Conservation (phyloP, 176 grass and related monocot genomes). For the sorghum (Sorghum bicolor) region DNA sequence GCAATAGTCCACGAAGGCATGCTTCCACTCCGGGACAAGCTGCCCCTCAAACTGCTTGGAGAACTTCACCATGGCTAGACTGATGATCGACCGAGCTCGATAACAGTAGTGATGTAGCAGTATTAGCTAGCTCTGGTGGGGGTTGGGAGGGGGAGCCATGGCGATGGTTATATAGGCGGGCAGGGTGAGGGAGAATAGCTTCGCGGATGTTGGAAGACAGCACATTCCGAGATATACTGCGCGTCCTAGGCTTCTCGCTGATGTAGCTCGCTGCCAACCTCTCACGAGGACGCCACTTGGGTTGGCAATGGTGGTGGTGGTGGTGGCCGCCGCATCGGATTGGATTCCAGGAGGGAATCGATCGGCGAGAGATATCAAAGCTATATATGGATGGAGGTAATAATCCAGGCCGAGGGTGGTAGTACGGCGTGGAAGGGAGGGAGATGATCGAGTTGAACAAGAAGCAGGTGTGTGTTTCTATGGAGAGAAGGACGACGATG, state of each 20-base stretch:
- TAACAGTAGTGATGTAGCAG: neutral
- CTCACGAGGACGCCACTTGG: slow-evolving; percentile 36
- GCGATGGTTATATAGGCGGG: slow-evolving; percentile 51
- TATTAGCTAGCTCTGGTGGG: slow-evolving; percentile 22
- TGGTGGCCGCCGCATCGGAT: slow-evolving; percentile 17
- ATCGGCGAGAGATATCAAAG: neutral
- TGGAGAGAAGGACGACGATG: neutral
- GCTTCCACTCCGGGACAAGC: slow-evolving; percentile 88
- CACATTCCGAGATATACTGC: slow-evolving; percentile 80
- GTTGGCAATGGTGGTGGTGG: neutral
- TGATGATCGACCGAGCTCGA: neutral
- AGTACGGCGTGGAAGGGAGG: neutral
- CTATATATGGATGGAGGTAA: no score
- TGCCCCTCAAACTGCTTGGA: slow-evolving; percentile 80
- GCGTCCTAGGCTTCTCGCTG: slow-evolving; percentile 36
- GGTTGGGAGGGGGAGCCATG: slow-evolving; percentile 35
- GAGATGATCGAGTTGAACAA: neutral
- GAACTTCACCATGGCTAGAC: slow-evolving; percentile 77
- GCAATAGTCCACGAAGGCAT: slow-evolving; percentile 84
- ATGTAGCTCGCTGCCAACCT: slow-evolving; percentile 34
- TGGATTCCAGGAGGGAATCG: neutral
- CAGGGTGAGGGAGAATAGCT: slow-evolving; percentile 22
- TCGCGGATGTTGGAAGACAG: slow-evolving; percentile 54
- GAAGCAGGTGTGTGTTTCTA: neutral
- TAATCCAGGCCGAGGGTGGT: neutral